Percentiles rank a stretch among this genome's conserved stretches.
These are phyloP conservation scores for Sugiyamaella neomexicana DNA, from an alignment of 1,139 yeast species.

Conservation along the genomic window DNA sequence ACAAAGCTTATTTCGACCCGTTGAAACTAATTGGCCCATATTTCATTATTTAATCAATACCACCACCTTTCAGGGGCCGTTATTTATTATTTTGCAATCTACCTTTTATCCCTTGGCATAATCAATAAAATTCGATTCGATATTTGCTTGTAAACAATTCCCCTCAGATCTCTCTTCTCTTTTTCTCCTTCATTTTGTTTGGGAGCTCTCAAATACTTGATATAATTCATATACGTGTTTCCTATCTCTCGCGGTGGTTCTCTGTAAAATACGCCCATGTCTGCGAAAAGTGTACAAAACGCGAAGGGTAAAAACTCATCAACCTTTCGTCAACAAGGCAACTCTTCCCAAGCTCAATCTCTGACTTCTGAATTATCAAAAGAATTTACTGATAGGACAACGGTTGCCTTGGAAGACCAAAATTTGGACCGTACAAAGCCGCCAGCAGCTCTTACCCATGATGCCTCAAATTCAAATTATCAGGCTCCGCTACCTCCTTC, in stretches of 20 bases:
- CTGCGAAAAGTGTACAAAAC: not conserved
- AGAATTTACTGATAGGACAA: no score
- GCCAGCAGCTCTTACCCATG: not conserved
- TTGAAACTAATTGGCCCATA: not conserved
- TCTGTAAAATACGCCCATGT: not conserved
- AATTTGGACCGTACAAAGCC: not conserved
- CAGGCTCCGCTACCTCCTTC: not conserved
- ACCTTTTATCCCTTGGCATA: not conserved
- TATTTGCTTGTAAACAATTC: not conserved
- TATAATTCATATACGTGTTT: not conserved
- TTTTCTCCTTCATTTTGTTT: not conserved
- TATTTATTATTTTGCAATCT: not conserved
- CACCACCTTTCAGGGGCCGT: not conserved
- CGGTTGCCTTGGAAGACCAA: not conserved
- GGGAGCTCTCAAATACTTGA: not conserved
- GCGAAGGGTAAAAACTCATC: not conserved
- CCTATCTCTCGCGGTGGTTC: not conserved
- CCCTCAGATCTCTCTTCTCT: not conserved
- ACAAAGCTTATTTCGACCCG: conserved; percentile 4
- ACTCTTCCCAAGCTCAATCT: not conserved
- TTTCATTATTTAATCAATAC: not conserved
- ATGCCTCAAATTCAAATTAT: not conserved
- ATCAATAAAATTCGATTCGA: not conserved
- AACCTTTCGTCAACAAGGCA: not conserved
- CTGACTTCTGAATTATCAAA: not conserved